Conservation (phyloP, 495 filamentous ascomycete genomes). For the Trichocladium uniseriatum region DNA sequence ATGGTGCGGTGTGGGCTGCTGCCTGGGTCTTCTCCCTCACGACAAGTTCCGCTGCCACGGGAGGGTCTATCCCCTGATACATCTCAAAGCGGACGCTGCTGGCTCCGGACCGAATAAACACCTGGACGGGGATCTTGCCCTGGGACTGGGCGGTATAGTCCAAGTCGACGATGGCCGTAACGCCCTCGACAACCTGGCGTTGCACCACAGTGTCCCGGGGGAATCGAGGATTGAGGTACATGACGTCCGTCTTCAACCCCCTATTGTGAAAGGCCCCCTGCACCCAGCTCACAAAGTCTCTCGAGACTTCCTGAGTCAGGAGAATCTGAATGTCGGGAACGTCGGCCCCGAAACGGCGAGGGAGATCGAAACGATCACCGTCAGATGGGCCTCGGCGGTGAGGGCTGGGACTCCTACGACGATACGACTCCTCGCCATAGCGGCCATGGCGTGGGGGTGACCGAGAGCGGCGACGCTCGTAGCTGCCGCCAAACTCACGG, state of each 20-base stretch:
- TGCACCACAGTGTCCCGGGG: slow-evolving; percentile 67
- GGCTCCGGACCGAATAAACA: slow-evolving; percentile 73
- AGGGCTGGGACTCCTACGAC: slow-evolving; percentile 57
- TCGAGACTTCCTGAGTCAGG: slow-evolving; percentile 67
- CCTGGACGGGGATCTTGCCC: slow-evolving; percentile 65
- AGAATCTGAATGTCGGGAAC: slow-evolving; percentile 90
- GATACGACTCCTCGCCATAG: slow-evolving; percentile 48
- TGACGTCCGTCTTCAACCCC: slow-evolving; percentile 62
- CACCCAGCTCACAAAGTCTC: slow-evolving; percentile 73
- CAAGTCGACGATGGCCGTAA: slow-evolving; percentile 73
- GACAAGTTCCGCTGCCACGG: slow-evolving; percentile 70
- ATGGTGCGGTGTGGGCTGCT: slow-evolving; percentile 29
- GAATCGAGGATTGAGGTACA: slow-evolving; percentile 70
- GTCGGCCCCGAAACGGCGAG: slow-evolving; percentile 61
- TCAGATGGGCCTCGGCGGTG: slow-evolving; percentile 42
- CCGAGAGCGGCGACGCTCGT: slow-evolving; percentile 49
- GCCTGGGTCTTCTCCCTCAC: slow-evolving; percentile 51
- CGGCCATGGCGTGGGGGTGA: slow-evolving; percentile 33
- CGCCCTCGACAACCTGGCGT: slow-evolving; percentile 80
- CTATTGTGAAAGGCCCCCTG: slow-evolving; percentile 63
- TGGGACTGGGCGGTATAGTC: slow-evolving; percentile 54
- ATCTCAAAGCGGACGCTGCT: slow-evolving; percentile 67
- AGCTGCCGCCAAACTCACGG: slow-evolving; percentile 31
- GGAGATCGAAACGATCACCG: slow-evolving; percentile 59
- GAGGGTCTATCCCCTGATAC: slow-evolving; percentile 71